Percentiles rank a stretch among this genome's conserved stretches.
Conservation (phyloP, 495 filamentous ascomycete species). For the Xylaria curta region DNA sequence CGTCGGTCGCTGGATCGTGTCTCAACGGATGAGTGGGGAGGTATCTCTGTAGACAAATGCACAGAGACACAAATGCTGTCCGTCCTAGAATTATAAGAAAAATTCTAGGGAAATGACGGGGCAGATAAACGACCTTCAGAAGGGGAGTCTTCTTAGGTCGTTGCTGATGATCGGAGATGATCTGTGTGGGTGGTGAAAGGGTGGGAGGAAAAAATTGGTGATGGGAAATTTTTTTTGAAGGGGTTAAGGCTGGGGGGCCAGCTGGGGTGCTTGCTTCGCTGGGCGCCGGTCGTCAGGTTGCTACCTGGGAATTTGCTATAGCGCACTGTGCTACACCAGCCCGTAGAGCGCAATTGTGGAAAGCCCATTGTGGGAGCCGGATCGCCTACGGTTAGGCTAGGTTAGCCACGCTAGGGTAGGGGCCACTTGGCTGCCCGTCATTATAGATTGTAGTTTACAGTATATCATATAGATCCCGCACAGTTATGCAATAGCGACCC, state of each 20-base stretch:
- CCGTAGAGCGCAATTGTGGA: background rate
- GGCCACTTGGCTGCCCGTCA: background rate
- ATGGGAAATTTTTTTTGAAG: slow-evolving; percentile 44
- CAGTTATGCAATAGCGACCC: background rate
- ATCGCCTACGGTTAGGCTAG: background rate
- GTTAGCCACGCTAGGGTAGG: background rate
- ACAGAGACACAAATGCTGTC: slow-evolving; percentile 39
- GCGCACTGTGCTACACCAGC: background rate
- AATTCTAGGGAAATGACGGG: slow-evolving; percentile 36
- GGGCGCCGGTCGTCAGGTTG: slow-evolving; percentile 3
- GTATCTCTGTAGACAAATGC: slow-evolving; percentile 45
- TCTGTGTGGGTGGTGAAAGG: slow-evolving; percentile 33
- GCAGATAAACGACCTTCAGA: slow-evolving; percentile 40
- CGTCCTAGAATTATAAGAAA: slow-evolving; percentile 33
- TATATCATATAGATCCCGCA: background rate
- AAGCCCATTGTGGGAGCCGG: background rate
- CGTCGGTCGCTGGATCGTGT: slow-evolving; percentile 25
- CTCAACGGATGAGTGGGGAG: slow-evolving; percentile 44
- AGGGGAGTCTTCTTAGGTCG: slow-evolving; percentile 41
- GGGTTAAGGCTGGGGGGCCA: slow-evolving; percentile 33
- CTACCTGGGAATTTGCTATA: background rate
- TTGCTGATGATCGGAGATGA: slow-evolving; percentile 44
- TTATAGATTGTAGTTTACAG: background rate
- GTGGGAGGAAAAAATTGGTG: slow-evolving; percentile 43
- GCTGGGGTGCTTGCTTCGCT: slow-evolving; percentile 28